phyloP scores from a whole-genome alignment of 2,329 filamentous ascomycete genomes.

The Aspergillus sp. region DNA sequence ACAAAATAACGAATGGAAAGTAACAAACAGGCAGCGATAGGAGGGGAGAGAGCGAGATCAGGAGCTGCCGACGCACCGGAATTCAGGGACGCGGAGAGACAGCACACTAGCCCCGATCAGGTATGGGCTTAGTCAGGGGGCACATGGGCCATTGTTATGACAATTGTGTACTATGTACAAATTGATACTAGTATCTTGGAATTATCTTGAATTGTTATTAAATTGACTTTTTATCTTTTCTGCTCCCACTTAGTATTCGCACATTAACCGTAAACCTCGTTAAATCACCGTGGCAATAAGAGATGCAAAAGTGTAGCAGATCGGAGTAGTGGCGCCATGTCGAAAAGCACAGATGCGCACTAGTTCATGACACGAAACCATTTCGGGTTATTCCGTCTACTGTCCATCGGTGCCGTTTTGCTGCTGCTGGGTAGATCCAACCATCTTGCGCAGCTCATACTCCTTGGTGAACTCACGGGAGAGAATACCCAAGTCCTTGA shows the following conservation, averaged over 20 bases:
- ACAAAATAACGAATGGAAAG: slow-evolving; percentile 19
- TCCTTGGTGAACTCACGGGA: slow-evolving; percentile 88
- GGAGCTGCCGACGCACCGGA: slow-evolving; percentile 23
- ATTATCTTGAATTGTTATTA: no score
- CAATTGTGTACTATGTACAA: neutral
- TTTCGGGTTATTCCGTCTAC: slow-evolving; percentile 1
- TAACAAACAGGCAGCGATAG: slow-evolving; percentile 10
- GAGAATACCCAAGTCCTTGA: slow-evolving; percentile 71
- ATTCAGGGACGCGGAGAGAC: slow-evolving; percentile 21
- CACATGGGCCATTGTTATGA: neutral
- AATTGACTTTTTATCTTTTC: no score
- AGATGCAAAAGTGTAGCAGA: neutral
- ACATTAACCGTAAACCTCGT: neutral
- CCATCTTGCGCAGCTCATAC: slow-evolving; percentile 82
- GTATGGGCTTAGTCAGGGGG: neutral
- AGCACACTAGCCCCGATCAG: slow-evolving; percentile 14
- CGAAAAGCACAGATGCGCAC: slow-evolving; percentile 1
- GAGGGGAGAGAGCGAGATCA: slow-evolving; percentile 16
- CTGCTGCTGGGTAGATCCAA: slow-evolving; percentile 54
- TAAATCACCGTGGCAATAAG: slow-evolving; percentile 1
- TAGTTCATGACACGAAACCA: slow-evolving; percentile 7
- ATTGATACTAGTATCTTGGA: no score
- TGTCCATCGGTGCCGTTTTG: slow-evolving; percentile 22
- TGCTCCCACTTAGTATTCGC: neutral
- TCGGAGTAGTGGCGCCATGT: no score